Base-by-base conservation (phyloP, 306 rosid species). In the Cicer bijugum region DNA sequence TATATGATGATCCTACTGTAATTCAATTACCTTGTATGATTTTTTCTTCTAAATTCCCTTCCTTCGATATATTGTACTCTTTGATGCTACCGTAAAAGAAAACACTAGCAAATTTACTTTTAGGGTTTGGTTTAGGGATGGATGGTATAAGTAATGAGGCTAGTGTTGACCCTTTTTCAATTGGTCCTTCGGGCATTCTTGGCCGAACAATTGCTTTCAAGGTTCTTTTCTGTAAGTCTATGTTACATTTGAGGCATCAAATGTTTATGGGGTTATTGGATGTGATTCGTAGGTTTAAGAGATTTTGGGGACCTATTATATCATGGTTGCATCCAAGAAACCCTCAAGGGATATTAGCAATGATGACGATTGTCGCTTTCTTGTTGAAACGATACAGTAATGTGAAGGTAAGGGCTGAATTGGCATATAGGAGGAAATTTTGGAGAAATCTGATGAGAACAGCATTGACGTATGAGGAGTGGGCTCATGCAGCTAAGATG, bases 401-500 rank as follows among this genome's bases (percentile, higher is more conserved):
- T 81, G 99, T 94, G 8, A 94, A 91, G 77, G 66, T 38, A 52
- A 87, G 76, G 66, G 97, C 99, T 3, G 95, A 94, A 78, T 84
- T 91, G 96, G 97, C 93, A 9, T 94, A 91, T 45, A 86, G 97
- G 77, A 88, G 99, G 81, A 91, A 91, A 16, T 91, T 94, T 67
- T 94, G 99, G 99, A 86, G 90, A 79, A 94, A 94, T 58, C 86
- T 94, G 97, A 94, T 94, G 97, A 85, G 91, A 83, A 12, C 91
- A 39, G 99, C 99, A 2, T 80, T 91, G 88, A 86, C 91, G 39
- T 91, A 94, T 58, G 99, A 94, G 87, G 99, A 94, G 77, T 94
- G 99, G 99, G 95, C 96, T 81, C 95, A 94, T 86, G 99, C 92
- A 64, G 96, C 99, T 72, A 94, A 86, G 86, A 94, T 94, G 99